These are phyloP conservation scores for Colletotrichum liriopes DNA, from an alignment of 2,329 filamentous ascomycete species.

Conservation along the genomic window DNA sequence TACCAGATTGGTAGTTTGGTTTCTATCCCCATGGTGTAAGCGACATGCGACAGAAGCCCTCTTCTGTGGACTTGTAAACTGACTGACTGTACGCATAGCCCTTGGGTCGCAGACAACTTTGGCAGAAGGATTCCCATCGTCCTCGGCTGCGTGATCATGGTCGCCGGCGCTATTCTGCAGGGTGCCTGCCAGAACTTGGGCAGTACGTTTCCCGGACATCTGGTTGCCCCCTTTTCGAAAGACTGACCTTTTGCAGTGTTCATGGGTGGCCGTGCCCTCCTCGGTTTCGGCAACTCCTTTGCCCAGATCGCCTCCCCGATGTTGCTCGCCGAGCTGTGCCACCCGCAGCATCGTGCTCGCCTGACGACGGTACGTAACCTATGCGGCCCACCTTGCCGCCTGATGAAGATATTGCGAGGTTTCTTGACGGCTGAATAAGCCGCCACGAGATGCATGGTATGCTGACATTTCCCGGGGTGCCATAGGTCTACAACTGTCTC, in stretches of 20 bases:
- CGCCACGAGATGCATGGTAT: too few relatives aligned
- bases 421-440: not conserved
- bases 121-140: conserved; percentile 69
- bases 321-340: conserved; percentile 68
- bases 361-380: conserved; percentile 64
- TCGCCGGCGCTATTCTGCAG: conserved; percentile 70
- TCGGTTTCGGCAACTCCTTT: conserved; percentile 71
- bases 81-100: conserved; percentile 48
- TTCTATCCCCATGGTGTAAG: conserved; percentile 70
- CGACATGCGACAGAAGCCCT: not conserved
- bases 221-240: not conserved
- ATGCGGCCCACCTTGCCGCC: not conserved
- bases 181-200: conserved; percentile 62
- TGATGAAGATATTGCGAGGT: not conserved
- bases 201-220: conserved; percentile 44
- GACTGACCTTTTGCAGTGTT: conserved; percentile 47
- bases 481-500: conserved; percentile 59
- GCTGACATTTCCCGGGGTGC: not conserved
- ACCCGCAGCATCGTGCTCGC: conserved; percentile 65
- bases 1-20: conserved; percentile 73
- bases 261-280: conserved; percentile 69
- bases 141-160: conserved; percentile 69
- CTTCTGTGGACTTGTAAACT: not conserved
- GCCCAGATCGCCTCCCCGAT: conserved; percentile 68
- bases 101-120: conserved; percentile 68